A percentile compares a stretch with the other conserved stretches of the same genome.
Evolutionary conservation across 768 basidiomycete species (phyloP).

Genomic region (Auriscalpium microsporum): DNA sequence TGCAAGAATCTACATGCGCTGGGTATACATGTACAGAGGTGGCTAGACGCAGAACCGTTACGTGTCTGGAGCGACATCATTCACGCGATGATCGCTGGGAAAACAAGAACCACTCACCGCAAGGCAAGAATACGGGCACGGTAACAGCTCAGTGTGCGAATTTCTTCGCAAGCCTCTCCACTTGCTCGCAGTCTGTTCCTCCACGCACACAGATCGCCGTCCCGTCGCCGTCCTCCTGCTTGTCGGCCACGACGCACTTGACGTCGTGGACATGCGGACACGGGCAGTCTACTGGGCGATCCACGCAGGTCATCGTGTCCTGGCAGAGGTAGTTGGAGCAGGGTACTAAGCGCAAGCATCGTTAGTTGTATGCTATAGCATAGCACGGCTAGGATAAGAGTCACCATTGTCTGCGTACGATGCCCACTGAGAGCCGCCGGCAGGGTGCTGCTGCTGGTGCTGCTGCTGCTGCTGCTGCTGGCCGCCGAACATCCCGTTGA

Average conservation of each 20-base stretch:
- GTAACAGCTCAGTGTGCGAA: constrained; percentile 6
- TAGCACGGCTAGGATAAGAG: neutral
- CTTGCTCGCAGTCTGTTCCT: constrained; percentile 47
- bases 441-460: constrained; percentile 11
- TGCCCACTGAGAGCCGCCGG: constrained; percentile 13
- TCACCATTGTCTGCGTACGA: constrained; percentile 13
- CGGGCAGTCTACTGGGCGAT: constrained; percentile 57
- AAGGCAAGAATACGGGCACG: too few relatives aligned
- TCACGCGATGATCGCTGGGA: too few relatives aligned
- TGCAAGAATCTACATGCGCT: too few relatives aligned
- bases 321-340: constrained; percentile 76
- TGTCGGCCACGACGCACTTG: constrained; percentile 68
- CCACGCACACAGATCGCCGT: constrained; percentile 70
- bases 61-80: too few relatives aligned
- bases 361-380: neutral
- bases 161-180: constrained; percentile 44
- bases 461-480: constrained; percentile 10
- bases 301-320: constrained; percentile 61
- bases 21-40: too few relatives aligned
- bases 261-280: constrained; percentile 72
- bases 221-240: constrained; percentile 39
- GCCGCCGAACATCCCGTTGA: constrained; percentile 13
- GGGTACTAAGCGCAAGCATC: constrained; percentile 36
- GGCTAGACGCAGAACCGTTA: too few relatives aligned
- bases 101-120: too few relatives aligned